These are phyloP conservation scores for Tetrastigma voinierianum DNA, from an alignment of 164 flowering plant species.

Conservation along the genomic window DNA sequence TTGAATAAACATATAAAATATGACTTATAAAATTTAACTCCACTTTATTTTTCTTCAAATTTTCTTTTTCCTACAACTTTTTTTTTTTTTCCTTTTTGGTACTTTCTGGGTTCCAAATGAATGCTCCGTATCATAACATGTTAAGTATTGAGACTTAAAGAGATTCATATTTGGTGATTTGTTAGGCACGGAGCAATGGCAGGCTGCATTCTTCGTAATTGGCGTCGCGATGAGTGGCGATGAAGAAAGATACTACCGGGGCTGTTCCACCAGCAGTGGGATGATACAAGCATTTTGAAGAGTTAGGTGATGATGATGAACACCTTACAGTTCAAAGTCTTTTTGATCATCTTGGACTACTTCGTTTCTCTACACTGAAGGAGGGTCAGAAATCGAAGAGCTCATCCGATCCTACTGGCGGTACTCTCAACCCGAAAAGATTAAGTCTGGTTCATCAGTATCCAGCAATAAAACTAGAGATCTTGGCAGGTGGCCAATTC, in stretches of 20 bases:
- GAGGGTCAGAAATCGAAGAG: too few relatives aligned
- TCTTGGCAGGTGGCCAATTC: neutral
- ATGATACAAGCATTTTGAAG: conserved; percentile 13
- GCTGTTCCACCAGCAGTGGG: conserved; percentile 14
- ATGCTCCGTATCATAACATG: too few relatives aligned
- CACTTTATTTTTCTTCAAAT: too few relatives aligned
- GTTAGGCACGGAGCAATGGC: conserved; percentile 29
- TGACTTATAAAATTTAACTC: too few relatives aligned
- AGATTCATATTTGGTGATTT: too few relatives aligned
- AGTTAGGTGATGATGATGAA: conserved; percentile 14
- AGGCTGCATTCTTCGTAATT: conserved; percentile 16
- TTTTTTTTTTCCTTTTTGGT: too few relatives aligned
- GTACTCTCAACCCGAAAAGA: neutral
- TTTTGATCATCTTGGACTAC: conserved; percentile 18
- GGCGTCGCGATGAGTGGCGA: conserved; percentile 19
- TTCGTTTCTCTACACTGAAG: conserved; percentile 1
- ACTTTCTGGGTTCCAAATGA: too few relatives aligned
- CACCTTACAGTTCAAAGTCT: conserved; percentile 20
- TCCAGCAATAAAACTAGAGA: neutral
- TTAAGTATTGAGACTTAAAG: too few relatives aligned
- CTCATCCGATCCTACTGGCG: neutral
- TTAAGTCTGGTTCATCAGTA: neutral
- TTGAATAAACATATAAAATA: too few relatives aligned
- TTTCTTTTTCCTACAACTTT: too few relatives aligned
- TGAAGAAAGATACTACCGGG: conserved; percentile 18